Base-by-base conservation (phyloP, 352 stramenopile genomes). In the Phytopythium cucurbitacearum region DNA sequence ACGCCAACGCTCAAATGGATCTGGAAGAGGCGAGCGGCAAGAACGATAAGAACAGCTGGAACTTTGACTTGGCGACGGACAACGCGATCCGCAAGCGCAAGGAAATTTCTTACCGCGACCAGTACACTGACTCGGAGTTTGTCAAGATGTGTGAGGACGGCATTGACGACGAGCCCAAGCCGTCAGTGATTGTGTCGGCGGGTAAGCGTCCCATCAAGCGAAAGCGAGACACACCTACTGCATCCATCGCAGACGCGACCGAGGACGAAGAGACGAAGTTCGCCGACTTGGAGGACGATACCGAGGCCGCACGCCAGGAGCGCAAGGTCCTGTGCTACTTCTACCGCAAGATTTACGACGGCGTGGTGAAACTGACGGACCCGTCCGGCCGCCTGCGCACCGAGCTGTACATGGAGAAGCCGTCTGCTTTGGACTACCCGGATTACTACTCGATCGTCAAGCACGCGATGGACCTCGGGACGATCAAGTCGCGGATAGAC, bases 371-470 rank as follows among this genome's bases (percentile, higher is more conserved):
- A 66, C 71, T 91, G 13, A 80, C 80, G 32, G 85, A 95, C 36
- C 59, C 65, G 9, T 85, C 67, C 0, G 85, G 85, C 3, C 85
- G 77, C 5, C 53, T 81, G n/a, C 82, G 85, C 7, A 78, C 72
- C 2, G 75, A 89, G 28, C 49, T 93, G 47, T 95, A 88, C 53
- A 49, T 93, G 53, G 85, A 90, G 37, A 91, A 88, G 52, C 85
- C 85, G 10, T 93, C 85, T 35, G 70, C 80, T 13, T 37, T 75
- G 11, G 82, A 93, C 50, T 95, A 95, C 50, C 85, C 85, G 21
- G 89, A 97, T 62, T 97, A 97, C 57, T 96, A 97, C 60, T 64
- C 80, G 44, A 87, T 96, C 47, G 82, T 97, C 42, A 87, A 76
- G 48, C 45, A 85, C 2, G 83, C 90, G 4, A 97, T 97, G 85